phyloP scores from a whole-genome alignment of 257 asterid species.

The Capsicum baccatum region DNA sequence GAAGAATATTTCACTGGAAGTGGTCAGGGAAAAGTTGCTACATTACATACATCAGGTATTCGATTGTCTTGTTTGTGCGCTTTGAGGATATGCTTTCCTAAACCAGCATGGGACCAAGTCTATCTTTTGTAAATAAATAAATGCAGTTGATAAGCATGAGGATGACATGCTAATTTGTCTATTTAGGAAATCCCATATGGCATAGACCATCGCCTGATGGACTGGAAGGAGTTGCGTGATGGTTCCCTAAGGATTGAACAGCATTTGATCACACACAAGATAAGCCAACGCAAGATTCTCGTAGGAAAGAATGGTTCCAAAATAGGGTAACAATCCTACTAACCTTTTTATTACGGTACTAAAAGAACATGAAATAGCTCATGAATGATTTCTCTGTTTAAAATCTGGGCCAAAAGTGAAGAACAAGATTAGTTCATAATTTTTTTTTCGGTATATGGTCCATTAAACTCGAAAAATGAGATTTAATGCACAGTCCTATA shows the following conservation, averaged over 20 bases:
- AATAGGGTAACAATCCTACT: slow-evolving; percentile 59
- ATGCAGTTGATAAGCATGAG: slow-evolving; percentile 7
- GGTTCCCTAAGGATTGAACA: slow-evolving; percentile 97
- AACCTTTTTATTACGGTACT: neutral
- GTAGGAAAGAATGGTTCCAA: slow-evolving; percentile 88
- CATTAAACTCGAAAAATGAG: neutral
- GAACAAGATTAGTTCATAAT: neutral
- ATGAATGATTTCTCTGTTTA: neutral
- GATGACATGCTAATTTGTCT: slow-evolving; percentile 29
- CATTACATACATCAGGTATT: slow-evolving; percentile 93
- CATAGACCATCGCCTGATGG: slow-evolving; percentile 85
- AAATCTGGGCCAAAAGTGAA: neutral
- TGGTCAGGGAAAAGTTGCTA: slow-evolving; percentile 81
- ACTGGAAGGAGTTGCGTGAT: slow-evolving; percentile 89
- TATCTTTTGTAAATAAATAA: neutral
- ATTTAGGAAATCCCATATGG: slow-evolving; percentile 86
- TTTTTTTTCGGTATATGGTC: neutral
- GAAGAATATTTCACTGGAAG: slow-evolving; percentile 91
- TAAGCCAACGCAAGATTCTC: slow-evolving; percentile 90
- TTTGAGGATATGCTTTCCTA: neutral
- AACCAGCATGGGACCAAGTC: slow-evolving; percentile 9
- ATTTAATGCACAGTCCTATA: neutral
- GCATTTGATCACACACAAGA: slow-evolving; percentile 85
- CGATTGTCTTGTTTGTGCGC: slow-evolving; percentile 25
- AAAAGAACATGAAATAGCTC: slow-evolving; percentile 5